Evolutionary conservation across 768 basidiomycete species (phyloP), one percentile per base, ranked within the genome.

Genomic region (Hirschioporus abietinus): DNA sequence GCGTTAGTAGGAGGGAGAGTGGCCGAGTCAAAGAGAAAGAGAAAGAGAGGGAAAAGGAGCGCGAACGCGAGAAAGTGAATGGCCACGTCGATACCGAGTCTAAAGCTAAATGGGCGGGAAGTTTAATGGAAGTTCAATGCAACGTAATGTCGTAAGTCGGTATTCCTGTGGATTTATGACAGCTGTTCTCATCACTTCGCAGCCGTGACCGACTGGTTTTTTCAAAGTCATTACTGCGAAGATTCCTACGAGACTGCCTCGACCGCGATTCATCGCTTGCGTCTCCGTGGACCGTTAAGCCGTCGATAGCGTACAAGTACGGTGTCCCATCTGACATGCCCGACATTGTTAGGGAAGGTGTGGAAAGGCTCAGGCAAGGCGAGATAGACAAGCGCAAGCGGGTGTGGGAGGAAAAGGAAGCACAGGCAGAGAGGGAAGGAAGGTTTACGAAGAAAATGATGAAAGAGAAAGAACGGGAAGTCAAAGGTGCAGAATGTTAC

Each of bases 161-260:
- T 17, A 66, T 67, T 36, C 64, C 58, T 26, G 18, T 60, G 60
- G 17, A 25, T 35, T 24, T 20, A 12, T 20, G 42, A 5, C 3
- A 20, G 4, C 12, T 52, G 35, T 20, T 7, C 25, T 35, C 63
- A 63, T 26, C 64, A 60, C 52, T 25, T 42, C 67, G 23, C 71
- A 98, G 96, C 73, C 95, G 97, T 68, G 97, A 99, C 76, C 92
- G 96, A 64, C 83, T 96, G 23, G 88, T 94, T 23, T 99, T 99
- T 78, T 96, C 95, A 30, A 98, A 99, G 77, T 95, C 95, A 20
- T 96, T 99, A 71, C 86, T 99, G 30, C 93, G 95, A 70, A 90
- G 95, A 18, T 98, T 96, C 78, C 92, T 99, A 66, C 89, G 93
- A 68, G 97, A 99, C 74, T 96, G 95, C 72, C 91, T 99, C 1